Evolutionary conservation across 2,329 filamentous ascomycete species (phyloP).

Genomic region (Aspergillus pseudonomiae): DNA sequence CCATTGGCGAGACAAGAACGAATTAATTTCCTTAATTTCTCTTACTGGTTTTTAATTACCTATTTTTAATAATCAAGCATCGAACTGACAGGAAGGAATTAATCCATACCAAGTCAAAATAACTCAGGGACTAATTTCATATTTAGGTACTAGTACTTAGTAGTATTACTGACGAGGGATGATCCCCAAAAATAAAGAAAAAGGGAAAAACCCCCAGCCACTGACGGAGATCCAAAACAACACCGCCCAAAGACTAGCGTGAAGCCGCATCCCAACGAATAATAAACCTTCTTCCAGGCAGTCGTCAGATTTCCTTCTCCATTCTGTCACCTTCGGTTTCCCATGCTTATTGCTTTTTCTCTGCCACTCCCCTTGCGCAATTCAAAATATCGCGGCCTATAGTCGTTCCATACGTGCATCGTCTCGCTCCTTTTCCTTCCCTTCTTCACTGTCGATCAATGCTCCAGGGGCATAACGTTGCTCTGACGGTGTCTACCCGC

Average conservation of each 20-base stretch:
- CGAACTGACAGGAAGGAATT: neutral
- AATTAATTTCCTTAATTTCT: neutral
- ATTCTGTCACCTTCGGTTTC: neutral
- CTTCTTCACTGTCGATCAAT: constrained; percentile 34
- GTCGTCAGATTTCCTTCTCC: constrained; percentile 10
- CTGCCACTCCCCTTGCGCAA: constrained; percentile 13
- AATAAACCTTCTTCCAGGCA: constrained; percentile 5
- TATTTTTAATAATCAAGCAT: neutral
- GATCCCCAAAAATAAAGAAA: neutral
- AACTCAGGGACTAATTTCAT: neutral
- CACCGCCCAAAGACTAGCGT: constrained; percentile 9
- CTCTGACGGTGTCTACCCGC: constrained; percentile 40
- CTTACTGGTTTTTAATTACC: neutral
- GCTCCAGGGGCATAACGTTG: constrained; percentile 38
- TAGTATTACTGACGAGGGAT: neutral
- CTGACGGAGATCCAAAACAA: constrained; percentile 10
- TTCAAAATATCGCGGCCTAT: neutral
- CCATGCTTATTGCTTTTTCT: neutral
- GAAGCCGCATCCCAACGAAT: constrained; percentile 7
- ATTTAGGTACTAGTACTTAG: too few relatives aligned
- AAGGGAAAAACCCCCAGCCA: neutral
- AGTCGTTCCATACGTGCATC: neutral
- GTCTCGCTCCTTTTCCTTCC: neutral
- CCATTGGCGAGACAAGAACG: neutral
- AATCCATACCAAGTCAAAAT: neutral